Conservation (phyloP, 1,284 basidiomycete species). For the Tremellales sp. region DNA sequence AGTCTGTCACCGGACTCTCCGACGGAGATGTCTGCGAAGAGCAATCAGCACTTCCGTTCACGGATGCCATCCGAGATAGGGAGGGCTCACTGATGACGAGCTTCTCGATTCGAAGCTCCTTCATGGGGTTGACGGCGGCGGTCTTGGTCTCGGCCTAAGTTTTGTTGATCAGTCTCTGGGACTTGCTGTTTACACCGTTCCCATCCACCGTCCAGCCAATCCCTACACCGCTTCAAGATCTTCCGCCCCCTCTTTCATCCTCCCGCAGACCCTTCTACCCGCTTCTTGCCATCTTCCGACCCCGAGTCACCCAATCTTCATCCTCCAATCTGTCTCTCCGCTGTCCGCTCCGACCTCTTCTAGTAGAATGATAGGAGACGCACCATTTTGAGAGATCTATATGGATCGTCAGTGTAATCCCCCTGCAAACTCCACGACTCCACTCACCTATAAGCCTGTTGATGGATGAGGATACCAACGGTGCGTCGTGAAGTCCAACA, state of each 20-base stretch:
- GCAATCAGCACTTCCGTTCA: not conserved
- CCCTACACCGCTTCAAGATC: not conserved
- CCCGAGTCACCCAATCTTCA: not conserved
- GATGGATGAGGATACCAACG: conserved; percentile 7
- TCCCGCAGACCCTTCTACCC: conserved; percentile 1
- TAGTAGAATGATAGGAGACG: conserved; percentile 5
- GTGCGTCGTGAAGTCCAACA: too few species aligned
- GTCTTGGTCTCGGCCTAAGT: conserved; percentile 83
- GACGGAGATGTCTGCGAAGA: conserved; percentile 85
- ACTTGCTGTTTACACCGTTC: not conserved
- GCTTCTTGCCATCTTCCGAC: not conserved
- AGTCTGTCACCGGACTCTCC: conserved; percentile 99
- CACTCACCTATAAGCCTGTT: conserved; percentile 17
- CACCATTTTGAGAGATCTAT: conserved; percentile 26
- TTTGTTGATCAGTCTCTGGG: conserved; percentile 9
- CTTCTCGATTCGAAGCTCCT: conserved; percentile 97
- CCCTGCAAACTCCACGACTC: not conserved
- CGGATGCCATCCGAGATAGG: not conserved
- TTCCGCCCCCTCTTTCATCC: not conserved
- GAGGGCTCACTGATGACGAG: conserved; percentile 90
- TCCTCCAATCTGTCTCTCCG: not conserved
- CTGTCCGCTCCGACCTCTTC: not conserved
- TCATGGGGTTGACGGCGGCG: conserved; percentile 86
- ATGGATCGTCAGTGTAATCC: conserved; percentile 4
- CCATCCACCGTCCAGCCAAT: not conserved